A percentile compares a stretch with the other conserved stretches of the same genome.
These are phyloP conservation scores for Mortierella sp. DNA, from an alignment of 371 early-diverging fungal species.

Conservation along the genomic window DNA sequence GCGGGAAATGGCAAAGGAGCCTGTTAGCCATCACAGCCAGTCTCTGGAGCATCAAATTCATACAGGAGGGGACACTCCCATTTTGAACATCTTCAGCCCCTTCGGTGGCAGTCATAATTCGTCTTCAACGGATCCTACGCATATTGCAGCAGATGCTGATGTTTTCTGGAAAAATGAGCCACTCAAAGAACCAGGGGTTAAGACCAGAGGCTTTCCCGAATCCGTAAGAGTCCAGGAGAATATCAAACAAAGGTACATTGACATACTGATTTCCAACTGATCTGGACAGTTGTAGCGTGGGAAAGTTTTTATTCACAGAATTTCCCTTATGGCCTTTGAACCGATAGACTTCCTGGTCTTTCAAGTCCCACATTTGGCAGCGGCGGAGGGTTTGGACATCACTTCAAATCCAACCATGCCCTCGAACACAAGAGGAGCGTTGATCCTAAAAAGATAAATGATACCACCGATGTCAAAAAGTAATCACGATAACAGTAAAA, in stretches of 20 bases:
- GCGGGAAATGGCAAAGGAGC: neutral
- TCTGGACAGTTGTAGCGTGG: neutral
- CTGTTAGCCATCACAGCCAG: neutral
- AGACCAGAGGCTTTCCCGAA: neutral
- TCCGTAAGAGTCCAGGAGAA: neutral
- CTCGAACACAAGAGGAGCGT: neutral
- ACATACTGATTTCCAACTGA: neutral
- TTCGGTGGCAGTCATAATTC: neutral
- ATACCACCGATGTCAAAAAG: neutral
- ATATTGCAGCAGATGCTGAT: neutral
- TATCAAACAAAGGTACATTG: neutral
- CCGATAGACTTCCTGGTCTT: neutral
- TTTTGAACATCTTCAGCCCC: neutral
- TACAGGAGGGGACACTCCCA: neutral
- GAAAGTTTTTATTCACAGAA: neutral
- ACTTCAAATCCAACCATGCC: neutral
- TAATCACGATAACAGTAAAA: neutral
- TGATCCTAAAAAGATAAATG: slow-evolving; percentile 1
- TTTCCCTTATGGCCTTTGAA: neutral
- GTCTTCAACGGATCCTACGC: neutral
- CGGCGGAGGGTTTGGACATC: neutral
- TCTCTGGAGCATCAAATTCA: neutral
- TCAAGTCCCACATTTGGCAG: neutral
- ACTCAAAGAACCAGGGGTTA: neutral
- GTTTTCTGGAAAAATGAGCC: neutral